These are phyloP conservation scores for Fusarium proliferatum DNA, from an alignment of 2,329 filamentous ascomycete genomes.

Conservation along the genomic window DNA sequence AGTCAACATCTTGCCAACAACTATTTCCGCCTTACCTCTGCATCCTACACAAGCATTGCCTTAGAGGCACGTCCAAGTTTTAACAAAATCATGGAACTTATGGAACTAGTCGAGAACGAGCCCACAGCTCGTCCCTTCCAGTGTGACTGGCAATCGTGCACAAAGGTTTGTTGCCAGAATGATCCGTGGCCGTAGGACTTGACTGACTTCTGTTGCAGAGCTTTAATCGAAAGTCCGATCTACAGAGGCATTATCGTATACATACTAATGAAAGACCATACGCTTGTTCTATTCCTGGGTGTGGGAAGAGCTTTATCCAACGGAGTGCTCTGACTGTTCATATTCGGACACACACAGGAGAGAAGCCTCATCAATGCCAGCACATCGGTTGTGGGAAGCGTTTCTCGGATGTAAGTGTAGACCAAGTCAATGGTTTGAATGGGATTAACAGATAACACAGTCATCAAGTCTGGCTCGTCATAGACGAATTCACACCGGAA, in stretches of 20 bases:
- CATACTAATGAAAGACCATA: conserved; percentile 79
- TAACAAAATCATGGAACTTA: conserved; percentile 64
- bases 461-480: conserved; percentile 74
- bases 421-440: background rate
- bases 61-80: background rate
- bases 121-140: conserved; percentile 70
- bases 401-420: conserved; percentile 72
- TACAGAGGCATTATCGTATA: conserved; percentile 77
- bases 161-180: conserved; percentile 61
- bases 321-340: conserved; percentile 77
- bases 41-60: background rate
- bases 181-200: background rate
- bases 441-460: conserved; percentile 50
- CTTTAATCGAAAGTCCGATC: conserved; percentile 78
- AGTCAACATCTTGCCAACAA: conserved; percentile 5
- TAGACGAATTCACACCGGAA: conserved; percentile 73
- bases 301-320: conserved; percentile 78
- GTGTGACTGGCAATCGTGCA: conserved; percentile 72
- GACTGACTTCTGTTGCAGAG: conserved; percentile 58
- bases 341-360: conserved; percentile 76
- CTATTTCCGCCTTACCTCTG: background rate
- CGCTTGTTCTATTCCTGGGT: conserved; percentile 68
- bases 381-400: conserved; percentile 74
- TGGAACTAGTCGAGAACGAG: conserved; percentile 74
- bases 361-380: conserved; percentile 77